Evolutionary conservation across 768 basidiomycete species (phyloP).

Genomic region (Guyanaporus albipodus): DNA sequence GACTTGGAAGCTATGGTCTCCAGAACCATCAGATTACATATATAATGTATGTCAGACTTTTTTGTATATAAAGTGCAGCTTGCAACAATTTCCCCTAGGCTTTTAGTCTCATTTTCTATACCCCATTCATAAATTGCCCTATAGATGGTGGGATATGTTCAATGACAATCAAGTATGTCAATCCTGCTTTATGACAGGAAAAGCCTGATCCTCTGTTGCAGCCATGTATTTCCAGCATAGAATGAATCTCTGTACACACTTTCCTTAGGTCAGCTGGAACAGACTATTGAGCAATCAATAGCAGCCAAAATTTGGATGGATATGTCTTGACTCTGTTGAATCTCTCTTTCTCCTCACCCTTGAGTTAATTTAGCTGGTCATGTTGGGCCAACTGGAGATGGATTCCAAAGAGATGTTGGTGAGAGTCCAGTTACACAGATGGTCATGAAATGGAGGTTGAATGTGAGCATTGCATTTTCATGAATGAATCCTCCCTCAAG

Average conservation of each 20-base stretch:
- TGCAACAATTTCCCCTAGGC: background rate
- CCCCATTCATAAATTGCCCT: background rate
- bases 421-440: background rate
- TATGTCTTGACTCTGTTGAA: background rate
- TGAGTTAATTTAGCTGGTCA: no score
- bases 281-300: background rate
- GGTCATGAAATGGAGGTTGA: background rate
- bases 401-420: no score
- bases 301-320: background rate
- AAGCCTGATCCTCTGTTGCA: no score
- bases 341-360: no score
- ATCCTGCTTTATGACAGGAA: no score
- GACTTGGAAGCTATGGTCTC: constrained; percentile 8
- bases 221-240: background rate
- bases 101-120: background rate
- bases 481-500: background rate
- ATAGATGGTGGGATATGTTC: background rate
- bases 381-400: no score
- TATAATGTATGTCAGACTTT: background rate
- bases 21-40: background rate
- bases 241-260: background rate
- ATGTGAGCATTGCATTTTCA: background rate
- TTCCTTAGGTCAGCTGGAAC: background rate
- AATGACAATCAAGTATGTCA: background rate
- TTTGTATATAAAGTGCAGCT: no score